Evolutionary conservation across 176 grass and related monocot species (phyloP).

Genomic region (Oropetium thomaeum): DNA sequence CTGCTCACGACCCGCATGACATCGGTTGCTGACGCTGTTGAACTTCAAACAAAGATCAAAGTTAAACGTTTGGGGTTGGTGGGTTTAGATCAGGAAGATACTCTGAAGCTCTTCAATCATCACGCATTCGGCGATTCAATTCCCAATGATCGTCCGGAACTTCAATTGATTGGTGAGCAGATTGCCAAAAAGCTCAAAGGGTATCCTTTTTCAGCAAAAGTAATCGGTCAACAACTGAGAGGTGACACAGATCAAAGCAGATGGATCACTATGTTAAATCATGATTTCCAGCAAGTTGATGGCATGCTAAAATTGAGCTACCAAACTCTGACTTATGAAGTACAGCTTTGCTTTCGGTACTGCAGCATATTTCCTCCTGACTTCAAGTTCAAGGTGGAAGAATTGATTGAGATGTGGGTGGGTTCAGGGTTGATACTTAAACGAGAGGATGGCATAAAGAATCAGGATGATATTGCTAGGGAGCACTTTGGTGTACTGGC

Average conservation of each 20-base stretch:
- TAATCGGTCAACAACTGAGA: conserved; percentile 25
- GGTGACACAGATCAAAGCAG: neutral
- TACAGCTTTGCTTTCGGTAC: conserved; percentile 23
- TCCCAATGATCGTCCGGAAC: neutral
- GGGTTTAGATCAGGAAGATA: conserved; percentile 5
- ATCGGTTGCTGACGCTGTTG: conserved; percentile 4
- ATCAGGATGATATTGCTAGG: conserved; percentile 23
- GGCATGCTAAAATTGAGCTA: conserved; percentile 30
- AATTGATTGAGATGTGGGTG: conserved; percentile 37
- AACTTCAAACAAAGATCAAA: neutral
- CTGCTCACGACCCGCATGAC: conserved; percentile 38
- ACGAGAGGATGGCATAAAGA: neutral
- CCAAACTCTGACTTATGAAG: neutral
- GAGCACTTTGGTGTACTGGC: conserved; percentile 23
- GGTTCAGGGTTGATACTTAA: conserved; percentile 27
- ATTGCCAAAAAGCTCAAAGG: too few species aligned
- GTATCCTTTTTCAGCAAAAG: conserved; percentile 26
- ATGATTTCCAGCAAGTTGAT: neutral
- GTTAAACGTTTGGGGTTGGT: neutral
- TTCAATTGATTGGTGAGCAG: conserved; percentile 15
- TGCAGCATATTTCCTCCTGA: conserved; percentile 46
- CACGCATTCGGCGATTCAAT: conserved; percentile 3
- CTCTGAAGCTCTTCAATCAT: conserved; percentile 13
- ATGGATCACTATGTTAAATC: conserved; percentile 20
- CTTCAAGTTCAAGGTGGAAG: conserved; percentile 17